A percentile compares a stretch with the other conserved stretches of the same genome.
These are phyloP conservation scores for Colletotrichum navitas DNA, from an alignment of 2,329 filamentous ascomycete genomes.

Conservation along the genomic window DNA sequence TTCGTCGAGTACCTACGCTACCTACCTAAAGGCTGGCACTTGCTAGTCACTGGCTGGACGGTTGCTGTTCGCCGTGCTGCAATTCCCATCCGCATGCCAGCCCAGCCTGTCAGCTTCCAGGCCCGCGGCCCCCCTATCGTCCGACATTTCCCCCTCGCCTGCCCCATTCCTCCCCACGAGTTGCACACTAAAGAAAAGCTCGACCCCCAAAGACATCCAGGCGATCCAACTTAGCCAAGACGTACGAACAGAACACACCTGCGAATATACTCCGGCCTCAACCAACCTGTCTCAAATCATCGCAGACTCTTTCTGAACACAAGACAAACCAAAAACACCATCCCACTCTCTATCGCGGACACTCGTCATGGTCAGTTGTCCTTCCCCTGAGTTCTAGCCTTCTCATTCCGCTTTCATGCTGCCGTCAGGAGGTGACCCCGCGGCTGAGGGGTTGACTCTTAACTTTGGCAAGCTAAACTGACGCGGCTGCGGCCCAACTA, in stretches of 20 bases:
- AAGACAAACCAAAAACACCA: neutral
- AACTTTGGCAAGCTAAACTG: conserved; percentile 30
- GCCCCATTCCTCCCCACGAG: conserved; percentile 41
- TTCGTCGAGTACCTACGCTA: neutral
- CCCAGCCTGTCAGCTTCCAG: conserved; percentile 35
- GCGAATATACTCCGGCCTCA: conserved; percentile 30
- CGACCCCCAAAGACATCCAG: conserved; percentile 33
- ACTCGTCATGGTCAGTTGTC: conserved; percentile 33
- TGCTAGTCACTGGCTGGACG: neutral
- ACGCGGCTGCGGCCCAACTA: conserved; percentile 54
- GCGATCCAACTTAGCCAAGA: conserved; percentile 35
- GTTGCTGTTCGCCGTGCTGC: neutral
- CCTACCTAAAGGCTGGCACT: neutral
- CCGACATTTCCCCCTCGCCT: conserved; percentile 34
- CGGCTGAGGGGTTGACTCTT: conserved; percentile 37
- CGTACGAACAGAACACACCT: conserved; percentile 32
- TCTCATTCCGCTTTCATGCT: conserved; percentile 1
- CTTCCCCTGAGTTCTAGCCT: neutral
- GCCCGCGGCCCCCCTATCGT: conserved; percentile 38
- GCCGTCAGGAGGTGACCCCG: conserved; percentile 27
- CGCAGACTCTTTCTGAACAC: conserved; percentile 2
- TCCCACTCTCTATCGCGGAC: conserved; percentile 7
- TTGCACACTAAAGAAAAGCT: conserved; percentile 44
- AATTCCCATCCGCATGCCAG: conserved; percentile 5
- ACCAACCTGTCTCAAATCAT: conserved; percentile 6